These are phyloP conservation scores for Russula dissimulans DNA, from an alignment of 768 basidiomycete genomes.

Conservation along the genomic window DNA sequence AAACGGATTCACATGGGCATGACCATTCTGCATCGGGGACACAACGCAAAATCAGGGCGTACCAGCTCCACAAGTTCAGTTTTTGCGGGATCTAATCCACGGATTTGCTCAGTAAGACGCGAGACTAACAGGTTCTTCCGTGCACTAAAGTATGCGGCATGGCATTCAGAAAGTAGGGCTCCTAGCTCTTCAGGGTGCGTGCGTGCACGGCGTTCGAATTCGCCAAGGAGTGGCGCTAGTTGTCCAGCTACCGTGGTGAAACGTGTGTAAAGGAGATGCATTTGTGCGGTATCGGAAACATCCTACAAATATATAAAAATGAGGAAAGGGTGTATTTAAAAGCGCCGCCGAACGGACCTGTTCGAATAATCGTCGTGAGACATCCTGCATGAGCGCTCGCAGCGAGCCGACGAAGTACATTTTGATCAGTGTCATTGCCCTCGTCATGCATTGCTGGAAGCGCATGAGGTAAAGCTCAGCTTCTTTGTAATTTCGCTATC, in stretches of 20 bases:
- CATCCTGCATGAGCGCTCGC: slow-evolving; percentile 67
- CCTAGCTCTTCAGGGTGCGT: slow-evolving; percentile 79
- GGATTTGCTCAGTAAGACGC: slow-evolving; percentile 73
- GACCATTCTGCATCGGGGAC: background rate
- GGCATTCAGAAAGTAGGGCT: slow-evolving; percentile 77
- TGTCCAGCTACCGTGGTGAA: slow-evolving; percentile 66
- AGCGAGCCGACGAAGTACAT: slow-evolving; percentile 91
- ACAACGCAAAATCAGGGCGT: slow-evolving; percentile 16
- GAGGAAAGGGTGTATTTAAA: background rate
- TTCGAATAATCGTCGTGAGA: slow-evolving; percentile 64
- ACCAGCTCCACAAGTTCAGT: slow-evolving; percentile 88
- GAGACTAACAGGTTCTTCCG: slow-evolving; percentile 65
- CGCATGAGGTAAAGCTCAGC: slow-evolving; percentile 91
- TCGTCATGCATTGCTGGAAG: slow-evolving; percentile 96
- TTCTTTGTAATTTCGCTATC: slow-evolving; percentile 82
- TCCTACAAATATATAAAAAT: slow-evolving; percentile 35
- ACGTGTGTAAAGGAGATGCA: slow-evolving; percentile 83
- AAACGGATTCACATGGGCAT: background rate
- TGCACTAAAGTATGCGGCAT: slow-evolving; percentile 68
- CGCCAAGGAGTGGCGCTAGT: slow-evolving; percentile 68
- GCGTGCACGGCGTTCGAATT: slow-evolving; percentile 72
- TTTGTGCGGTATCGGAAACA: slow-evolving; percentile 69
- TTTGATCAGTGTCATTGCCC: slow-evolving; percentile 96
- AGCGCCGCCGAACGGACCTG: slow-evolving; percentile 37
- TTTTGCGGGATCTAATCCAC: slow-evolving; percentile 63